phyloP scores from a whole-genome alignment of 2,329 filamentous ascomycete species.

The Fusarium virguliforme region DNA sequence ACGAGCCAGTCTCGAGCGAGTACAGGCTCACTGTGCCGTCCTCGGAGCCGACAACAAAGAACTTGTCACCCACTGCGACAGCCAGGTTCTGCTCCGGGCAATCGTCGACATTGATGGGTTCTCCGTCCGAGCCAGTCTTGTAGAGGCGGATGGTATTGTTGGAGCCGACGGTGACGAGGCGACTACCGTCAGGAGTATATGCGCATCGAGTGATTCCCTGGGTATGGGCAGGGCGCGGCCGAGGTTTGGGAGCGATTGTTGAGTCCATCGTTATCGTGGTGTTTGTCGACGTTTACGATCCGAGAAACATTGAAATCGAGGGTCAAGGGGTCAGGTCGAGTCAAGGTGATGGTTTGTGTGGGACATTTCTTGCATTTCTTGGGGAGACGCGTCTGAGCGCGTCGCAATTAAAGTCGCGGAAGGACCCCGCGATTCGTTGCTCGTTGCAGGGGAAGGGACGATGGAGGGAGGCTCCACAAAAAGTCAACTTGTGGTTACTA shows the following conservation, averaged over 20 bases:
- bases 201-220: constrained; percentile 88
- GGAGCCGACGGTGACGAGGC: constrained; percentile 90
- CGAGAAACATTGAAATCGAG: constrained; percentile 28
- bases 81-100: constrained; percentile 88
- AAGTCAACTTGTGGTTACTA: constrained; percentile 27
- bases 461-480: constrained; percentile 34
- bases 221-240: constrained; percentile 82
- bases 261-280: constrained; percentile 53
- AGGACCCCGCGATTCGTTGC: constrained; percentile 52
- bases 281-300: constrained; percentile 14
- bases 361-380: constrained; percentile 36
- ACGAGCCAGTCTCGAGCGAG: constrained; percentile 80
- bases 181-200: constrained; percentile 90
- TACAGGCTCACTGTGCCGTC: constrained; percentile 97
- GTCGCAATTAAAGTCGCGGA: constrained; percentile 58
- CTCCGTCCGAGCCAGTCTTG: constrained; percentile 90
- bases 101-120: constrained; percentile 93
- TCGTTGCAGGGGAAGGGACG: constrained; percentile 22
- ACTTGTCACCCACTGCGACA: constrained; percentile 82
- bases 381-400: constrained; percentile 60
- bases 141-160: constrained; percentile 96
- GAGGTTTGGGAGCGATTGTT: constrained; percentile 62
- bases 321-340: constrained; percentile 13
- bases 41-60: constrained; percentile 91
- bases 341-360: constrained; percentile 24